Conservation (phyloP, 768 basidiomycete genomes). For the Imleria badia region DNA sequence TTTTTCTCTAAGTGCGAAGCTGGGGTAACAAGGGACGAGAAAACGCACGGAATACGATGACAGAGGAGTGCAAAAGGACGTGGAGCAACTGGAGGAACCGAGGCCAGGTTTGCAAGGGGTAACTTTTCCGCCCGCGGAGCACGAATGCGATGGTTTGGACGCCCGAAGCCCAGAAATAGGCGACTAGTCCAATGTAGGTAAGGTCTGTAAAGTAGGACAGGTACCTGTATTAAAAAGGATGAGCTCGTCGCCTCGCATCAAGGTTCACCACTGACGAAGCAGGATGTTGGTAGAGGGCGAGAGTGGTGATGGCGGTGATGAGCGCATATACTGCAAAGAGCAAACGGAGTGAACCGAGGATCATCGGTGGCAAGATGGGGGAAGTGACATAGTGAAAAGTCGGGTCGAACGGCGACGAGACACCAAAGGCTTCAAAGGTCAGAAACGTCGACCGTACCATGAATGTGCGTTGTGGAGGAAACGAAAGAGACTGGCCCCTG, state of each 20-base stretch:
- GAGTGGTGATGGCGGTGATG: conserved; percentile 37
- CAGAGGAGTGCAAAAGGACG: conserved; percentile 48
- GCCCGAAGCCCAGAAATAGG: conserved; percentile 61
- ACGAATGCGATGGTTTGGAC: conserved; percentile 52
- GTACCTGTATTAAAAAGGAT: conserved; percentile 38
- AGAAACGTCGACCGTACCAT: background rate
- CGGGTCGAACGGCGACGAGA: conserved; percentile 41
- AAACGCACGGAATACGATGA: conserved; percentile 57
- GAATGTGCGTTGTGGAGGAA: background rate
- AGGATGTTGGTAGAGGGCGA: conserved; percentile 21
- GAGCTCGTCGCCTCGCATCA: background rate
- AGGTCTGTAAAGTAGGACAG: conserved; percentile 67
- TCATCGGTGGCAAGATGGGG: conserved; percentile 41
- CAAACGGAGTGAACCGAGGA: conserved; percentile 46
- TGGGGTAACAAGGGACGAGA: background rate
- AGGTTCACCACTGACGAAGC: conserved; percentile 32
- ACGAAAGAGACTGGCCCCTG: background rate
- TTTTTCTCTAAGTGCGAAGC: background rate
- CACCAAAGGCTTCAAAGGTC: conserved; percentile 31
- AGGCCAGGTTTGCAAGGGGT: conserved; percentile 63
- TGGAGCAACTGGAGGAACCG: conserved; percentile 55
- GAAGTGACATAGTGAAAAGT: conserved; percentile 40
- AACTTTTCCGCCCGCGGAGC: conserved; percentile 33
- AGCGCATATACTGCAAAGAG: conserved; percentile 53
- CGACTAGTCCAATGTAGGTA: conserved; percentile 57